Evolutionary conservation across 202 grass and related monocot genomes (phyloP), one percentile per base, ranked within the genome.

Genomic region (Digitaria exilis): DNA sequence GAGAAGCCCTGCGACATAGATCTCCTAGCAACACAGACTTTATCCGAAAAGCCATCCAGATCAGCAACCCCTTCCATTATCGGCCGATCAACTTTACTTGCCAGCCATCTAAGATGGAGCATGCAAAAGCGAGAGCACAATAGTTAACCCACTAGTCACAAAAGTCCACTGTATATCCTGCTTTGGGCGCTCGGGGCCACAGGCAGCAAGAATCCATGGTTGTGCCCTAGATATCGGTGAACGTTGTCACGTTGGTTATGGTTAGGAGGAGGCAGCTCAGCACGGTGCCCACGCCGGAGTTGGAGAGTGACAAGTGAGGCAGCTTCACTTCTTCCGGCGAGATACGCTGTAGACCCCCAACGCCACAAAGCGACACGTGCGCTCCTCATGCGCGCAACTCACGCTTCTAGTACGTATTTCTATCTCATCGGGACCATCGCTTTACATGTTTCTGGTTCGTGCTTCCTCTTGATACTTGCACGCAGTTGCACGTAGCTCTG

Each of bases 111-210:
- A 77, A 82, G 14, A 77, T 60, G 48, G 65, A 79, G 56, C 28
- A n/a, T n/a, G n/a, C n/a, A 71, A 71, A 57, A 30, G 37, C 9
- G 67, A 59, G n/a, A n/a, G 46, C 74, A 55, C 67, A n/a, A 57
- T 64, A 45, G 61, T 68, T 68, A 69, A 35, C 76, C n/a, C 62
- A 76, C 62, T 74, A 22, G 41, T 55, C 32, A 52, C 42, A 83
- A 85, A 79, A 48, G 74, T 57, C 29, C 51, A 80, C 76, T 52
- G 88, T 22, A 87, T 70, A 87, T 90, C 41, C 84, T 65, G 25
- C 75, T 80, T 87, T 84, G 44, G 29, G 64, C 51, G 46, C 6
- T 52, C 2, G 57, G 78, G 65, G 48, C 60, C 88, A 80, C 82
- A 11, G 22, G 25, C 70, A 85, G 31, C 43, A 57, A 24, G 65